These are phyloP conservation scores for Furcasterigmium sp. DNA, from an alignment of 2,329 filamentous ascomycete genomes.

Conservation along the genomic window DNA sequence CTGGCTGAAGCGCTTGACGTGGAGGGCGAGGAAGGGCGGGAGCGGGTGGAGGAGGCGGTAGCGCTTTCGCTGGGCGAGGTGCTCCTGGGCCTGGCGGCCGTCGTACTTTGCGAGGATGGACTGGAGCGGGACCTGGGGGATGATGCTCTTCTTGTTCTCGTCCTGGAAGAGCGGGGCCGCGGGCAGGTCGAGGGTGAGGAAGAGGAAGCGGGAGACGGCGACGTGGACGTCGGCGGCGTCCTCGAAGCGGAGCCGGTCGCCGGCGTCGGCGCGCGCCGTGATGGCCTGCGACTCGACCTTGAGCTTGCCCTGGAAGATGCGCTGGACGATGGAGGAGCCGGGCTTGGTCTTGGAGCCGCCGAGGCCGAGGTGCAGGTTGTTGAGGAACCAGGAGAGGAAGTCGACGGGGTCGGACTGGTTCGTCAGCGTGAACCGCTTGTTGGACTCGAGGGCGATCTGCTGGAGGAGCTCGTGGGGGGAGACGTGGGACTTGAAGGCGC, in stretches of 20 bases:
- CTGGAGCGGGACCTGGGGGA: constrained; percentile 82
- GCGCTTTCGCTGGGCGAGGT: constrained; percentile 79
- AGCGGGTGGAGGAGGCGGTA: constrained; percentile 88
- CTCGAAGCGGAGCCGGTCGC: constrained; percentile 87
- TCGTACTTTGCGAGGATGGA: constrained; percentile 90
- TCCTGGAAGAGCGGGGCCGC: constrained; percentile 93
- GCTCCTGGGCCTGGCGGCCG: constrained; percentile 79
- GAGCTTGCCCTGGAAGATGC: constrained; percentile 87
- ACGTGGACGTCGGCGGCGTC: constrained; percentile 78
- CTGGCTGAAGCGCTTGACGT: constrained; percentile 93
- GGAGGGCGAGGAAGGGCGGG: constrained; percentile 85
- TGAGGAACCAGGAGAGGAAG: constrained; percentile 95
- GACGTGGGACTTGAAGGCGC: constrained; percentile 93
- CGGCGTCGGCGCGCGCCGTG: constrained; percentile 81
- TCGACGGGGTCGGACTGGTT: constrained; percentile 93
- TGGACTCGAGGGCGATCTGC: constrained; percentile 84
- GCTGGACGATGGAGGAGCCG: constrained; percentile 79
- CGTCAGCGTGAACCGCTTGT: constrained; percentile 87
- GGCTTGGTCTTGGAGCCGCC: constrained; percentile 87
- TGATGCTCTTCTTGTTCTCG: constrained; percentile 90
- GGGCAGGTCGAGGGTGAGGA: constrained; percentile 89
- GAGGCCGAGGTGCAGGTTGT: constrained; percentile 86
- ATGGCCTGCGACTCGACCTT: constrained; percentile 93
- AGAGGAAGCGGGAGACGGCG: constrained; percentile 74
- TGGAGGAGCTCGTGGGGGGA: constrained; percentile 96